These are phyloP conservation scores for Penicillium sp. DNA, from an alignment of 2,329 filamentous ascomycete genomes.

Conservation along the genomic window DNA sequence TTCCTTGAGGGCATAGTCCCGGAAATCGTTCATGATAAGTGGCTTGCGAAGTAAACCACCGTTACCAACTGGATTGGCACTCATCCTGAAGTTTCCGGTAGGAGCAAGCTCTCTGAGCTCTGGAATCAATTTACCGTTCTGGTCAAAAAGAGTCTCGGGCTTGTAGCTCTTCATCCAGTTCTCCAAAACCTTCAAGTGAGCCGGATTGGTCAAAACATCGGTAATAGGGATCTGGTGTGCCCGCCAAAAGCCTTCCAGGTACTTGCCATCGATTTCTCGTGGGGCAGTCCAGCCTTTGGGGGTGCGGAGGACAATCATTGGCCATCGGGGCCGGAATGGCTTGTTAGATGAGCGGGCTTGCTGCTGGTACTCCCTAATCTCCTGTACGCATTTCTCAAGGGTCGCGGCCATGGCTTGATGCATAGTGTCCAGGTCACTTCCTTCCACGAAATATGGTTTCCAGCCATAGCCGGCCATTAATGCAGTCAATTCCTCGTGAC, in stretches of 20 bases:
- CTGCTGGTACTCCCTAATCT: conserved; percentile 72
- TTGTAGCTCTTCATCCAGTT: conserved; percentile 78
- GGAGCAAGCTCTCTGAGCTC: conserved; percentile 70
- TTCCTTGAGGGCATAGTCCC: conserved; percentile 66
- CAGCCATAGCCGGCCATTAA: conserved; percentile 77
- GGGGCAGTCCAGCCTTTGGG: conserved; percentile 83
- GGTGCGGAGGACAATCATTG: conserved; percentile 76
- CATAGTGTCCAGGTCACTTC: conserved; percentile 73
- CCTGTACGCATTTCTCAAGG: conserved; percentile 70
- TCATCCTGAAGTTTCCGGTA: conserved; percentile 70
- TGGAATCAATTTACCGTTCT: conserved; percentile 64
- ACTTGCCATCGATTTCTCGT: conserved; percentile 70
- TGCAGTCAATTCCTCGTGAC: conserved; percentile 71
- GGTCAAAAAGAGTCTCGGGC: conserved; percentile 71
- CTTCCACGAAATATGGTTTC: conserved; percentile 80
- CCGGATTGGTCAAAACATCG: conserved; percentile 67
- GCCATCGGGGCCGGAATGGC: conserved; percentile 73
- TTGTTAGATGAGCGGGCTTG: conserved; percentile 71
- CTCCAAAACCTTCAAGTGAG: conserved; percentile 71
- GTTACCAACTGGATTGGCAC: conserved; percentile 75
- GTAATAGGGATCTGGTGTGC: conserved; percentile 78
- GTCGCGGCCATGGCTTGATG: conserved; percentile 82
- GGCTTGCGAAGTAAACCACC: conserved; percentile 70
- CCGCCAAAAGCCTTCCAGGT: conserved; percentile 77
- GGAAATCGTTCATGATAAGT: conserved; percentile 71